Base-by-base conservation (phyloP, 2,329 filamentous ascomycete species). In the Colletotrichum tamarilloi region DNA sequence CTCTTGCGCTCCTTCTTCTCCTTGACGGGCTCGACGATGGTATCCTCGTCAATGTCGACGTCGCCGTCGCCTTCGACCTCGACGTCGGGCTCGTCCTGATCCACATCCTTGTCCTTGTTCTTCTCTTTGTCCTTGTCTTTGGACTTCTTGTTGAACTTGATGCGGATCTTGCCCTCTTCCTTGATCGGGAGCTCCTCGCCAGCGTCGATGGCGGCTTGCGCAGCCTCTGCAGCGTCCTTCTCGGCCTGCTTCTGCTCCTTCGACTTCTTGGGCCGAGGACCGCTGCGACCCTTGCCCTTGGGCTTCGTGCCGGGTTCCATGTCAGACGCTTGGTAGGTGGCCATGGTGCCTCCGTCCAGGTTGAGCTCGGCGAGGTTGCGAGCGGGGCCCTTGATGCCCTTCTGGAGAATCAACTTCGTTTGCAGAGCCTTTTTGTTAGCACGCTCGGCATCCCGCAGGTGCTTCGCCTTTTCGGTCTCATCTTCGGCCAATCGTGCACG, bases 371-470 rank as follows among this genome's bases (percentile, higher is more conserved):
- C 85, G 4, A 73, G 70, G 75, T 89, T 90, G 75, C 90, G 86
- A 1, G 89, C 93, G 78, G 86, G 95, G 79, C 88, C 97, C 89
- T 90, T 97, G 79, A 94, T 94, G 63, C 95, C 95, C 79, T 95
- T 94, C 77, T 97, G 94, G 59, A 98, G 87, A 62, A 97, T 94
- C 74, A 94, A 90, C 84, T 95, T 95, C 22, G 95, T 98, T 76
- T 95, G 94, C 81, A 94, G 93, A 9, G 95, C 95, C 86, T 98
- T 98, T 84, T 97, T 97, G 78, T 95, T 94, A 16, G 95, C 94
- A 70, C 95, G 93, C 78, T 97, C 94, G 26, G 95, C 95, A 78
- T 97, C 95, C 62, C 92, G 92, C 57, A 97, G 86, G 78, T 95
- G 92, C 80, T 93, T 95, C 78, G 92, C 91, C 76, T 92, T 92